phyloP scores from a whole-genome alignment of 129 eudicot species.

The Flaveria robusta region DNA sequence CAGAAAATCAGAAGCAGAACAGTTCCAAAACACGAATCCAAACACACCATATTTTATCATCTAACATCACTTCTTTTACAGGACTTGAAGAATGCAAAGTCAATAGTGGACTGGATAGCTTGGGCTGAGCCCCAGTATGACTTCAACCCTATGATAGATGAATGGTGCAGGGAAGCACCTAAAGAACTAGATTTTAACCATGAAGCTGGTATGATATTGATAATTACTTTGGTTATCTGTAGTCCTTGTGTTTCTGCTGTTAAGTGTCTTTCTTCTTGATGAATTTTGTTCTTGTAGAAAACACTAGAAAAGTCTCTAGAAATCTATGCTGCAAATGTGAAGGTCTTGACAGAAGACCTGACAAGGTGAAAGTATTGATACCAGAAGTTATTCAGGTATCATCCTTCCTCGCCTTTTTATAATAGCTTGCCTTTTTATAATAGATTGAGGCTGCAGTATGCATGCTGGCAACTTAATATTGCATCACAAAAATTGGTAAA shows the following conservation, averaged over 20 bases:
- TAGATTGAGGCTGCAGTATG: constrained; percentile 27
- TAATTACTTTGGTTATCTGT: neutral
- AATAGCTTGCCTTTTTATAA: constrained; percentile 20
- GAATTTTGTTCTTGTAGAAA: constrained; percentile 54
- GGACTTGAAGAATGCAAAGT: constrained; percentile 96
- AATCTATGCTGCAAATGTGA: constrained; percentile 75
- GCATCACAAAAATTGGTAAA: neutral
- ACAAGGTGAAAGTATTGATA: constrained; percentile 74
- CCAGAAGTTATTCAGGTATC: constrained; percentile 93
- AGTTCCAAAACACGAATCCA: neutral
- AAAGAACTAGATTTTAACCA: constrained; percentile 89
- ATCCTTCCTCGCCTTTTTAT: constrained; percentile 27
- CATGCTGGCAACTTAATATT: constrained; percentile 6
- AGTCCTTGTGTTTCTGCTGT: constrained; percentile 7
- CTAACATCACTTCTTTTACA: constrained; percentile 33
- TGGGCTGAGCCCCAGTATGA: constrained; percentile 99
- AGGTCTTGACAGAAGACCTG: constrained; percentile 43
- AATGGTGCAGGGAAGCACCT: constrained; percentile 99
- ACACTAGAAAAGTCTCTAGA: constrained; percentile 75
- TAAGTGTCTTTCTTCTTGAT: constrained; percentile 29
- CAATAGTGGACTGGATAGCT: constrained; percentile 98
- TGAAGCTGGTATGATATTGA: constrained; percentile 77
- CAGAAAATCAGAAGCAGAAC: neutral
- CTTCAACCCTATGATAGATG: constrained; percentile 95
- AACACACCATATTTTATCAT: neutral